These are phyloP conservation scores for Phytophthora pseudosyringae DNA, from an alignment of 352 stramenopile species.

Conservation along the genomic window DNA sequence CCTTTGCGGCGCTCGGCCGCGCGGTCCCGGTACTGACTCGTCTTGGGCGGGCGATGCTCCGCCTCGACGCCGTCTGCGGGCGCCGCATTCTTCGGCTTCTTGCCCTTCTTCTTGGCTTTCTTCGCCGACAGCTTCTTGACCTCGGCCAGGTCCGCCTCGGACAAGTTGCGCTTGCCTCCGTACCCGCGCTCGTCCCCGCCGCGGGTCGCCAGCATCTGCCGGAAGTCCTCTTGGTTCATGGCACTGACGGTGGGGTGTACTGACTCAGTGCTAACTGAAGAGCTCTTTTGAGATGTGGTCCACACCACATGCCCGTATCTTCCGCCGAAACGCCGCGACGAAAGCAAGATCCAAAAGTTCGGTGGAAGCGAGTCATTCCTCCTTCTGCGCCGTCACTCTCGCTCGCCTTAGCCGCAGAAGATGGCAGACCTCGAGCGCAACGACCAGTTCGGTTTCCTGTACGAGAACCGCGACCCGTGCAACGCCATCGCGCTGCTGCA, in stretches of 20 bases:
- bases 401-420: not conserved
- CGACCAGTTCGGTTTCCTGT: slow-evolving; percentile 80
- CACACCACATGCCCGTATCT: slow-evolving; percentile 10
- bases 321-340: slow-evolving; percentile 25
- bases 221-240: slow-evolving; percentile 87
- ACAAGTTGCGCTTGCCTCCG: slow-evolving; percentile 65
- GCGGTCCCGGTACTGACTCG: slow-evolving; percentile 62
- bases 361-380: slow-evolving; percentile 27
- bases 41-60: not conserved
- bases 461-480: slow-evolving; percentile 85
- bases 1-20: slow-evolving; percentile 67
- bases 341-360: slow-evolving; percentile 16
- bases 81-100: slow-evolving; percentile 43
- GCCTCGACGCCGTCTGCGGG: slow-evolving; percentile 1
- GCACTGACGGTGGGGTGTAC: too few relatives aligned
- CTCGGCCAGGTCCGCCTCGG: slow-evolving; percentile 52
- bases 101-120: slow-evolving; percentile 66
- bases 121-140: slow-evolving; percentile 62
- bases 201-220: slow-evolving; percentile 54
- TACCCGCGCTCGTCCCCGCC: slow-evolving; percentile 30
- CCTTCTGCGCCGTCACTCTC: slow-evolving; percentile 6
- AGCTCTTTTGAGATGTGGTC: too few relatives aligned
- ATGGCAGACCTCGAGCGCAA: slow-evolving; percentile 81
- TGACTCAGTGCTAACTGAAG: too few relatives aligned
- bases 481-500: slow-evolving; percentile 85